These are phyloP conservation scores for Aspergillus diversus DNA, from an alignment of 495 filamentous ascomycete species.

Conservation along the genomic window DNA sequence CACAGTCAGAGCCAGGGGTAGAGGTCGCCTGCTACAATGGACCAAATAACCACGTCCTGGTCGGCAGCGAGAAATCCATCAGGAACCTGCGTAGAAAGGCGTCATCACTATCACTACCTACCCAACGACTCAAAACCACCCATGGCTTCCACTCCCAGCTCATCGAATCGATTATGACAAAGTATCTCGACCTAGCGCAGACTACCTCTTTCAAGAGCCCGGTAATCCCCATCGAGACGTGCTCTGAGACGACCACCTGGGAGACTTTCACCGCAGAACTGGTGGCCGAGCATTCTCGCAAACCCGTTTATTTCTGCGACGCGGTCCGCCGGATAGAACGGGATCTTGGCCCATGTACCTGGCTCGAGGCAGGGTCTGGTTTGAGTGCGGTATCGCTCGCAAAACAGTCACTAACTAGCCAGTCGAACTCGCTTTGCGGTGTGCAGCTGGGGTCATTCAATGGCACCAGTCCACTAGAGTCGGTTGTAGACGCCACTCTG, in stretches of 20 bases:
- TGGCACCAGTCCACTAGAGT: not conserved
- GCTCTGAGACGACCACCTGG: not conserved
- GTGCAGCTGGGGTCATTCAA: not conserved
- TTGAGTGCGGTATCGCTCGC: not conserved
- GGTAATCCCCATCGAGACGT: not conserved
- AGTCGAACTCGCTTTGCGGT: not conserved
- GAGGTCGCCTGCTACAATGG: slow-evolving; percentile 18
- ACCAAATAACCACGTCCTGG: slow-evolving; percentile 3
- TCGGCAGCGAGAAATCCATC: not conserved
- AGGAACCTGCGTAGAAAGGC: not conserved
- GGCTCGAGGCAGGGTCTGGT: not conserved
- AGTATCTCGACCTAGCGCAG: not conserved
- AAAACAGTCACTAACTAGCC: not conserved
- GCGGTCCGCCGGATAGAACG: not conserved
- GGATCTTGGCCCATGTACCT: not conserved
- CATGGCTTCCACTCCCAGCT: slow-evolving; percentile 2
- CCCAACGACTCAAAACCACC: not conserved
- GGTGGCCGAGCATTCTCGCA: not conserved
- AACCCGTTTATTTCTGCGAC: not conserved
- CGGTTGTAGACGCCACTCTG: not conserved
- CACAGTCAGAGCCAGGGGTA: not conserved
- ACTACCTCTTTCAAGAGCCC: not conserved
- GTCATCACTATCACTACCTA: not conserved
- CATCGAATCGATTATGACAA: not conserved
- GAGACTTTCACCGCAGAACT: not conserved